Evolutionary conservation across 2,329 filamentous ascomycete species (phyloP).

Genomic region (Passalora sequoiae): DNA sequence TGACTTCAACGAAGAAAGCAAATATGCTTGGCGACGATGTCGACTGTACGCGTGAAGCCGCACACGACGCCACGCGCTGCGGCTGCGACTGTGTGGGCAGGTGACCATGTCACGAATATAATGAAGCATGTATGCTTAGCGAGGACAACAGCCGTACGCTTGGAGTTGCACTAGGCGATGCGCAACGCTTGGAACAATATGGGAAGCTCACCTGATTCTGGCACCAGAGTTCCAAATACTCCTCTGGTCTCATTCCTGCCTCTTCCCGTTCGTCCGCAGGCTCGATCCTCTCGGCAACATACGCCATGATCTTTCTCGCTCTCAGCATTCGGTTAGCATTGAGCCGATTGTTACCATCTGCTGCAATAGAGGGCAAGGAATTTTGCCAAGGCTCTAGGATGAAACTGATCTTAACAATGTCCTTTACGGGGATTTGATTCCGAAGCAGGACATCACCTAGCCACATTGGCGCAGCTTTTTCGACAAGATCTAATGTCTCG

Average conservation of each 20-base stretch:
- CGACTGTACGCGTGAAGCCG: too few relatives aligned
- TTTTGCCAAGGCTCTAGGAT: constrained; percentile 77
- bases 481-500: constrained; percentile 72
- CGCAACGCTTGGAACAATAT: too few relatives aligned
- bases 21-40: too few relatives aligned
- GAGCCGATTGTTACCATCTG: constrained; percentile 78
- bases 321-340: constrained; percentile 97
- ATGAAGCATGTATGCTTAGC: too few relatives aligned
- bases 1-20: too few relatives aligned
- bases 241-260: constrained; percentile 68
- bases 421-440: constrained; percentile 78
- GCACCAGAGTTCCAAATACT: constrained; percentile 92
- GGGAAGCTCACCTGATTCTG: constrained; percentile 73
- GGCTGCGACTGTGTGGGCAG: too few relatives aligned
- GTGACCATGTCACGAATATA: too few relatives aligned
- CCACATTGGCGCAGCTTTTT: constrained; percentile 86
- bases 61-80: too few relatives aligned
- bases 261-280: constrained; percentile 42
- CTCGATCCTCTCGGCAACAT: constrained; percentile 89
- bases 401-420: constrained; percentile 95
- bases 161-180: too few relatives aligned
- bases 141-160: too few relatives aligned
- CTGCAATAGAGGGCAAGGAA: constrained; percentile 64
- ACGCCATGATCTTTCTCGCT: constrained; percentile 87
- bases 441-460: constrained; percentile 77